Evolutionary conservation across 2,329 filamentous ascomycete species (phyloP).

Genomic region (Fusarium marasasianum): DNA sequence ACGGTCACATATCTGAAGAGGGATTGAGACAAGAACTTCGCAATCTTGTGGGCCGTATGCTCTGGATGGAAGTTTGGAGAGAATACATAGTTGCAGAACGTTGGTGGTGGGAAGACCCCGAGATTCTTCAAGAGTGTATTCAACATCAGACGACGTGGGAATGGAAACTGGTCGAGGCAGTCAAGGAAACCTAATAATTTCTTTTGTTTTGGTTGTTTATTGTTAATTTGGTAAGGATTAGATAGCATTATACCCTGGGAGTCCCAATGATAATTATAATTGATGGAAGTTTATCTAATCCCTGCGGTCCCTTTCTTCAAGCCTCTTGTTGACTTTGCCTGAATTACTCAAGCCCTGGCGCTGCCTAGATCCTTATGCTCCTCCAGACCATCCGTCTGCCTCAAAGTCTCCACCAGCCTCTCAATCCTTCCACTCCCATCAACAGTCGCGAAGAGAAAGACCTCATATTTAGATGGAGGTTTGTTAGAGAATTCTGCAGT

Average conservation of each 20-base stretch:
- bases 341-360: not conserved
- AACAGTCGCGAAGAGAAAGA: not conserved
- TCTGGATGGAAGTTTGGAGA: slow-evolving; percentile 71
- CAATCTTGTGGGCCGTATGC: slow-evolving; percentile 62
- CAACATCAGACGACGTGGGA: slow-evolving; percentile 65
- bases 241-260: slow-evolving; percentile 21
- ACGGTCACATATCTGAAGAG: slow-evolving; percentile 38
- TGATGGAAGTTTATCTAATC: fast-evolving
- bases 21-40: slow-evolving; percentile 57
- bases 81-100: slow-evolving; percentile 55
- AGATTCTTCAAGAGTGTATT: slow-evolving; percentile 63
- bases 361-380: not conserved
- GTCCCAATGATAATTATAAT: not conserved
- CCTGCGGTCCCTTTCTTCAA: fast-evolving
- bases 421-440: not conserved
- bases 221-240: not conserved
- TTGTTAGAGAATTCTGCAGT: not conserved
- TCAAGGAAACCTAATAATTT: slow-evolving; percentile 52
- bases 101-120: slow-evolving; percentile 71
- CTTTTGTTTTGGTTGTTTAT: not conserved
- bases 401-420: not conserved
- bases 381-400: not conserved
- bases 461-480: not conserved
- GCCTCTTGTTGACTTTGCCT: fast-evolving
- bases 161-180: slow-evolving; percentile 64